Conservation (phyloP, 768 basidiomycete genomes). For the Tulasnella sp. region DNA sequence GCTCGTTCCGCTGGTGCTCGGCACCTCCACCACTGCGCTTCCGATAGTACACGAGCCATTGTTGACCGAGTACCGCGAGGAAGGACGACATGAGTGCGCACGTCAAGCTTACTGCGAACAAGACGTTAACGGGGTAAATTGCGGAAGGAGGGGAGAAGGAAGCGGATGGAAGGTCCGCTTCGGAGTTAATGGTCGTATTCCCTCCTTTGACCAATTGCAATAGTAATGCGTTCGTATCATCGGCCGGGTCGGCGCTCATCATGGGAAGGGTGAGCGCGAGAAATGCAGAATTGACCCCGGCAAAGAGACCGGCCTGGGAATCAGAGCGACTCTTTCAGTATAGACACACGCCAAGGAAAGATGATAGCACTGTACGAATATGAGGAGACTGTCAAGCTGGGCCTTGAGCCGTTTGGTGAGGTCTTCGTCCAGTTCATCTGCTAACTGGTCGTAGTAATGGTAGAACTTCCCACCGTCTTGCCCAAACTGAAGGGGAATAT, state of each 20-base stretch:
- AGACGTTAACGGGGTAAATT: background rate
- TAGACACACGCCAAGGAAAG: background rate
- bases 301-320: background rate
- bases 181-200: background rate
- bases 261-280: background rate
- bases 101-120: background rate
- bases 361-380: background rate
- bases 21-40: background rate
- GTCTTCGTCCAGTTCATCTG: background rate
- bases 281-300: background rate
- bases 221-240: background rate
- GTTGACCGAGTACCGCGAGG: background rate
- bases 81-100: background rate
- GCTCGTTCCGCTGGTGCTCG: background rate
- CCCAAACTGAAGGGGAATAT: background rate
- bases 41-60: background rate
- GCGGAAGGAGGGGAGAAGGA: background rate
- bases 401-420: background rate
- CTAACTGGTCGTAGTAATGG: background rate
- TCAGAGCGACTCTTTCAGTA: background rate
- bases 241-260: background rate
- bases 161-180: background rate
- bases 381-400: background rate
- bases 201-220: background rate
- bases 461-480: background rate